phyloP scores from a whole-genome alignment of 495 filamentous ascomycete genomes.

The Friedmanniomyces simplex region DNA sequence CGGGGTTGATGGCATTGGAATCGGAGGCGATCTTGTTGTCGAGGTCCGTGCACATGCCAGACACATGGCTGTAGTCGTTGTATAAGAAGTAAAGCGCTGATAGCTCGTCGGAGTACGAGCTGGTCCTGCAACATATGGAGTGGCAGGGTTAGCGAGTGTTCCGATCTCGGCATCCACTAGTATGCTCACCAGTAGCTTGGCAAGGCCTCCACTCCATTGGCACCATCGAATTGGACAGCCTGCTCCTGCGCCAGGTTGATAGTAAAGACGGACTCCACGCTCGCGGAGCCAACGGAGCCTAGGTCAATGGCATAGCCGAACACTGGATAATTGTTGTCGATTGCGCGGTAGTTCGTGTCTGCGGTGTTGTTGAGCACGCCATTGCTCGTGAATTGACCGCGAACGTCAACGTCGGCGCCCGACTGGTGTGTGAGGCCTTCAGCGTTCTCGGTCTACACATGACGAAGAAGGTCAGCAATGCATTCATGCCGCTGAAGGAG shows the following conservation, averaged over 20 bases:
- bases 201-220: constrained; percentile 28
- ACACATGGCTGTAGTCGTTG: constrained; percentile 37
- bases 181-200: too few species aligned
- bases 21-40: constrained; percentile 36
- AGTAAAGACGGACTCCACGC: too few species aligned
- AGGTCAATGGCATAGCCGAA: constrained; percentile 47
- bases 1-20: constrained; percentile 36
- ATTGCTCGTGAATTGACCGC: constrained; percentile 37
- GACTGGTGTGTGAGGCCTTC: constrained; percentile 34
- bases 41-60: constrained; percentile 27
- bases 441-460: constrained; percentile 47
- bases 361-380: constrained; percentile 38
- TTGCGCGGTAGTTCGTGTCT: constrained; percentile 44
- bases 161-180: too few species aligned
- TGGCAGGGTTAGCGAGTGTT: too few species aligned
- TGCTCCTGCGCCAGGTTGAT: constrained; percentile 46
- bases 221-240: constrained; percentile 45
- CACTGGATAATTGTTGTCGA: constrained; percentile 43
- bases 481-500: too few species aligned
- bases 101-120: constrained; percentile 40
- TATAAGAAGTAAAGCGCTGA: constrained; percentile 51
- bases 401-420: constrained; percentile 40
- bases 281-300: constrained; percentile 36
- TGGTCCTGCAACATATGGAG: constrained; percentile 26
- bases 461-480: too few species aligned